Evolutionary conservation across 176 grass and related monocot genomes (phyloP).

Genomic region (Oryza nivara): DNA sequence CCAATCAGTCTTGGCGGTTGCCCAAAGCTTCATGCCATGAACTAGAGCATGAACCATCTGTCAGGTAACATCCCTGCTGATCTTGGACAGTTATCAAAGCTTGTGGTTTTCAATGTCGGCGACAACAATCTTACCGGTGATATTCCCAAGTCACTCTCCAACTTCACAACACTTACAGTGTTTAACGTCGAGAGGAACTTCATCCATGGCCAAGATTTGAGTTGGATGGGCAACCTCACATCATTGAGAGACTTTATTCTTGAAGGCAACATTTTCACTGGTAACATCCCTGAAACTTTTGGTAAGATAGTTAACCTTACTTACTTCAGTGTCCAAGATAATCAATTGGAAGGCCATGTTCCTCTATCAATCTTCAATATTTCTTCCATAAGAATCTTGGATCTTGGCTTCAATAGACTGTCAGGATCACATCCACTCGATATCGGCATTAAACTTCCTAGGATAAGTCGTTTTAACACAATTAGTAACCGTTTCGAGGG

Average conservation of each 20-base stretch:
- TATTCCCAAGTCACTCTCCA: constrained; percentile 4
- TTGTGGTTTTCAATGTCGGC: background rate
- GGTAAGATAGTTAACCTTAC: background rate
- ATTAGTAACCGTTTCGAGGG: background rate
- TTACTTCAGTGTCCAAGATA: background rate
- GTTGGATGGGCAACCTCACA: constrained; percentile 35
- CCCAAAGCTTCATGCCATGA: background rate
- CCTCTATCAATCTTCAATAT: constrained; percentile 31
- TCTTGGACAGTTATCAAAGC: constrained; percentile 25
- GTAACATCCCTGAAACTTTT: constrained; percentile 17
- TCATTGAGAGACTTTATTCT: constrained; percentile 17
- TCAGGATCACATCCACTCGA: constrained; percentile 20
- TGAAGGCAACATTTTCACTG: constrained; percentile 4
- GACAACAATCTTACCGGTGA: constrained; percentile 22
- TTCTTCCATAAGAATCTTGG: background rate
- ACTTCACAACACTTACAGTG: background rate
- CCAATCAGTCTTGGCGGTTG: background rate
- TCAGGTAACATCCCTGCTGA: constrained; percentile 12
- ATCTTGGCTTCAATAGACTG: constrained; percentile 1
- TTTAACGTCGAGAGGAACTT: background rate
- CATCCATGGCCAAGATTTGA: constrained; percentile 9
- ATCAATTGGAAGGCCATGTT: constrained; percentile 3
- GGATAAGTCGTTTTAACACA: background rate
- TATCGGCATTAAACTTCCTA: constrained; percentile 30
- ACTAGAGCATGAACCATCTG: background rate